phyloP scores from a whole-genome alignment of 1,284 basidiomycete species.

The Xerocomus amazonicus region DNA sequence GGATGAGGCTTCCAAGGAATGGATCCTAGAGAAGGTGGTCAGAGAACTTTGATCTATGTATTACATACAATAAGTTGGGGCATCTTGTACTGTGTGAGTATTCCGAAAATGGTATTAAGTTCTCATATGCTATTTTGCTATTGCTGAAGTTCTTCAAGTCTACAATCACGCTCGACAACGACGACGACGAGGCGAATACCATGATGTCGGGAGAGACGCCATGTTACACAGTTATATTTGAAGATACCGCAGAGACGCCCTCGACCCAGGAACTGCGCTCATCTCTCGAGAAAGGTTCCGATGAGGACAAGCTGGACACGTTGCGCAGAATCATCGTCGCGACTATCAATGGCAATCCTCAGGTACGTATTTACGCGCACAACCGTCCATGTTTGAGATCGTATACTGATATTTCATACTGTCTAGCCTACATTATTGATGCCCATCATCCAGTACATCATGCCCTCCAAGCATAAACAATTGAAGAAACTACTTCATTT shows the following conservation, averaged over 20 bases:
- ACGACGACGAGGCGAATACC: conserved; percentile 9
- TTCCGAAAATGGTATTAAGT: conserved; percentile 8
- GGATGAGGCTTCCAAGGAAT: conserved; percentile 1
- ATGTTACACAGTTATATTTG: conserved; percentile 84
- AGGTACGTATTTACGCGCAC: conserved; percentile 41
- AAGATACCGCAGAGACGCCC: conserved; percentile 76
- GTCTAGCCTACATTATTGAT: conserved; percentile 84
- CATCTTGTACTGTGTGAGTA: no score
- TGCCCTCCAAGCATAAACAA: conserved; percentile 94
- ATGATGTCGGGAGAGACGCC: conserved; percentile 48
- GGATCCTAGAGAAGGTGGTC: conserved; percentile 9
- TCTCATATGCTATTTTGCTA: conserved; percentile 8
- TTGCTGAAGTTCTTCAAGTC: background rate
- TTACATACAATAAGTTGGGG: no score
- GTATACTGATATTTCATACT: conserved; percentile 4
- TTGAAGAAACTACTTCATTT: conserved; percentile 99
- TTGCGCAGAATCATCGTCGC: conserved; percentile 94
- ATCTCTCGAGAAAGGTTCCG: conserved; percentile 91
- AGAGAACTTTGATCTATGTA: background rate
- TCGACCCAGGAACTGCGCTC: conserved; percentile 82
- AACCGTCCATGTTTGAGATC: conserved; percentile 1
- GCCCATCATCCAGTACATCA: conserved; percentile 91
- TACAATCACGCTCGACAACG: conserved; percentile 11
- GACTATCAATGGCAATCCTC: conserved; percentile 92
- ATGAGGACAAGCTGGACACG: conserved; percentile 97